Base-by-base conservation (phyloP, 2,329 filamentous ascomycete genomes). In the Pseudogymnoascus sp. region DNA sequence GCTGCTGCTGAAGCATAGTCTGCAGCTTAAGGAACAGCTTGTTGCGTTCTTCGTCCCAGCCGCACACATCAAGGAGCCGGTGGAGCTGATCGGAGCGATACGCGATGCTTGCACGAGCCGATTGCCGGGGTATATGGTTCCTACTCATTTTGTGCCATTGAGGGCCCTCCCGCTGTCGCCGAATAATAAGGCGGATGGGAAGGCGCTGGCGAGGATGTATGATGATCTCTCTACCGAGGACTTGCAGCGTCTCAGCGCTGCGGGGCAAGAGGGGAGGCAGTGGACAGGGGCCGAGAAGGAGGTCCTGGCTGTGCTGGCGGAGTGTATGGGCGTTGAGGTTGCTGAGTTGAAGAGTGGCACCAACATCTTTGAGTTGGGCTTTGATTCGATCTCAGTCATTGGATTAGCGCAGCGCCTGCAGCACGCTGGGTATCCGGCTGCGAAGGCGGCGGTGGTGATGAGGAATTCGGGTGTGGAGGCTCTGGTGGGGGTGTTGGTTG, bases 111-210 rank as follows among this genome's bases (percentile, higher is more conserved):
- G 92, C 68, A 82, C 83, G 35, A 77, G 82, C 1, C 84, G 79
- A 21, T 80, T 97, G 2, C 90, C 92, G 0, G 83, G 82, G 0
- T 97, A 97, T 73, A 97, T 97, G 92, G 84, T 97, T 1, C 93
- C 92, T 0, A 92, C 91, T 0, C 90, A 94, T 70, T 85, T 95
- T 64, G 77, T 96, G 23, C 83, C 82, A 3, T 76, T 96, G 6
- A 81, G 85, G 0, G 80, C 77, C 6, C 85, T 97, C 62, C 92
- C 92, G 0, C 78, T 97, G 0, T 95, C 91, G 1, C 78, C 89
- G 5, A 97, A 96, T 73, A 96, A 96, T 75, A 97, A 97, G 72
- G 88, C 89, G 0, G 92, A 97, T 69, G 80, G 81, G 5, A 93
- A 89, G 70, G 78, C 80, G 37, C 75, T 97, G 2, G 87, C 83